A percentile compares a stretch with the other conserved stretches of the same genome.
phyloP scores from a whole-genome alignment of 1,284 basidiomycete genomes.

The Peniophora sp. region DNA sequence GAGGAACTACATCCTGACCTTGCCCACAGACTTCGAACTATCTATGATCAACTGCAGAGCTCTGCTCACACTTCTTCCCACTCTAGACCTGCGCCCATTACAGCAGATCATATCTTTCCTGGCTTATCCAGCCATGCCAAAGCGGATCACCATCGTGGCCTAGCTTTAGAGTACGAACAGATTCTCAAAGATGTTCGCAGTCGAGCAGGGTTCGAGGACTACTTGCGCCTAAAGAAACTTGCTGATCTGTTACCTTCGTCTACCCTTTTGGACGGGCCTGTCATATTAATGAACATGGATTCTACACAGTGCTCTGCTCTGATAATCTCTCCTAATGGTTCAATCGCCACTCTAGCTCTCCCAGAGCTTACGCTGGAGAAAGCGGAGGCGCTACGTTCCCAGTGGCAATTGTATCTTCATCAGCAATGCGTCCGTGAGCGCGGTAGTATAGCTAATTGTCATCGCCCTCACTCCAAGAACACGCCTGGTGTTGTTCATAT shows the following conservation, averaged over 20 bases:
- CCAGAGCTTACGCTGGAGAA: neutral
- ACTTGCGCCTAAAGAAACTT: neutral
- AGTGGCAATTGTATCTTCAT: neutral
- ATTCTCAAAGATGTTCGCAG: neutral
- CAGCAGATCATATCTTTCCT: neutral
- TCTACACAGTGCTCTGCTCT: slow-evolving; percentile 20
- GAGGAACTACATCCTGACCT: slow-evolving; percentile 7
- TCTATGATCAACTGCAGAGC: neutral
- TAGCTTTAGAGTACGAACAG: neutral
- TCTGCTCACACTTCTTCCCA: neutral
- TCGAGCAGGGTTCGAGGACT: neutral
- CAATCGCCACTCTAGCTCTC: neutral
- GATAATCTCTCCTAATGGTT: slow-evolving; percentile 10
- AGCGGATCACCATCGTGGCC: neutral
- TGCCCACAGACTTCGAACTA: neutral
- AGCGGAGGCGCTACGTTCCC: neutral
- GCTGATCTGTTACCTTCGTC: neutral
- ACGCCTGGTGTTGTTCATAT: no score
- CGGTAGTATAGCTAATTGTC: no score
- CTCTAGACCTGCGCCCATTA: no score
- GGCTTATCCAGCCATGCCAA: neutral
- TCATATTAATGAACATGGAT: slow-evolving; percentile 1
- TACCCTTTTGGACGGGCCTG: neutral
- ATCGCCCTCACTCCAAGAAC: no score
- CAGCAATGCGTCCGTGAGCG: no score